Evolutionary conservation across 2,329 filamentous ascomycete genomes (phyloP).

Genomic region (Aspergillus cejpii): DNA sequence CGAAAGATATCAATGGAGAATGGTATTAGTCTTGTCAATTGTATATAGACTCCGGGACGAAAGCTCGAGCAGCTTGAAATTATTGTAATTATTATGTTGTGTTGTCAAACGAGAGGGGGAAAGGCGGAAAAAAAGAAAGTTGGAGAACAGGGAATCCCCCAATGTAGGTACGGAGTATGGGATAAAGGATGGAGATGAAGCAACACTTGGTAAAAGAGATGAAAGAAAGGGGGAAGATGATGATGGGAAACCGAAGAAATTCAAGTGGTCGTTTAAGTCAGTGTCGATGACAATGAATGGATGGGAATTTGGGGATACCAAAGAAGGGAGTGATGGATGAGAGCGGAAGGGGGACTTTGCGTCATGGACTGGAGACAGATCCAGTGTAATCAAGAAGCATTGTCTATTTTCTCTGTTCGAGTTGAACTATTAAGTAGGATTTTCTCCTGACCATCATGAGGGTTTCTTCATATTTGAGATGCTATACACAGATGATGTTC

Average conservation of each 20-base stretch:
- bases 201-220: conserved; percentile 4
- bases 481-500: too few species aligned
- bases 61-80: not conserved
- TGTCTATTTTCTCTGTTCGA: not conserved
- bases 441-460: too few species aligned
- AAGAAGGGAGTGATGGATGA: not conserved
- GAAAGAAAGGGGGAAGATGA: conserved; percentile 1
- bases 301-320: not conserved
- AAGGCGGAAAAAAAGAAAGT: conserved; percentile 1
- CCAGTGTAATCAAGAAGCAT: not conserved
- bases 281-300: not conserved
- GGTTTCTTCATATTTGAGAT: too few species aligned
- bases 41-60: not conserved
- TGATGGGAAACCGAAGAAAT: conserved; percentile 7
- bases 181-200: too few species aligned
- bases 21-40: not conserved
- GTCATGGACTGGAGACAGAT: conserved; percentile 2
- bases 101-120: not conserved
- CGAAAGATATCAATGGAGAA: not conserved
- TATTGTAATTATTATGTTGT: not conserved
- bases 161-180: conserved; percentile 3
- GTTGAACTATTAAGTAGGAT: too few species aligned
- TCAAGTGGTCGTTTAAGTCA: not conserved
- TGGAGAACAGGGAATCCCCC: not conserved
- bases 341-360: conserved; percentile 5